Base-by-base conservation (phyloP, 1,284 basidiomycete species). In the Chiua sp. region DNA sequence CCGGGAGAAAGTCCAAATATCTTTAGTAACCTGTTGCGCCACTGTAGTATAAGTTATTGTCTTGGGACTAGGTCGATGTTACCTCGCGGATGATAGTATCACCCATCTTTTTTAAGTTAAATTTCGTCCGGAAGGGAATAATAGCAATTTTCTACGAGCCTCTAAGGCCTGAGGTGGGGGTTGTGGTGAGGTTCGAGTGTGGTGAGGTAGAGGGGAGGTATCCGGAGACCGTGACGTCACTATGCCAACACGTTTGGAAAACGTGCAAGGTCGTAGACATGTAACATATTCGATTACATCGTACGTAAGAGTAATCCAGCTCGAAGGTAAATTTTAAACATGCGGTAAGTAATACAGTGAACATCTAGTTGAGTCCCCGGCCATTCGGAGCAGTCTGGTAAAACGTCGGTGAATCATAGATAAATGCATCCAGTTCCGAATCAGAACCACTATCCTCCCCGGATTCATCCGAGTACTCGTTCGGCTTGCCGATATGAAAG, bases 1-100 rank as follows among this genome's bases (percentile, higher is more conserved):
- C 89, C 81, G 78, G 32, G 90, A 92, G 72, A 92, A 92, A 1
- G 82, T 92, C 87, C 87, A 90, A n/a, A 92, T 78, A 61, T 82
- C 81, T 60, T 80, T 81, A 10, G 77, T 71, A 51, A 91, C 87
- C 88, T 74, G 55, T 65, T 61, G 42, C 20, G 30, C 47, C 47
- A 44, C 57, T 39, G 59, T 28, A 57, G 39, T 51, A 11, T 42
- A 46, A 47, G 35, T 12, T 18, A 39, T 51, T 15, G n/a, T n/a
- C 11, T n/a, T 42, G 35, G 49, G 18, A 52, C 18, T 42, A 23
- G 26, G 44, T 28, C 3, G 46, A 56, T 10, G 23, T 62, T 72
- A 74, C 69, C 72, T 70, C 72, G 56, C 69, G 69, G 59, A 70
- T 72, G 37, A 70, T 50, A 44, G 62, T 72, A 20, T 74, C 69